Base-by-base conservation (phyloP, 2,329 filamentous ascomycete genomes). In the Aspergillus glaucus region DNA sequence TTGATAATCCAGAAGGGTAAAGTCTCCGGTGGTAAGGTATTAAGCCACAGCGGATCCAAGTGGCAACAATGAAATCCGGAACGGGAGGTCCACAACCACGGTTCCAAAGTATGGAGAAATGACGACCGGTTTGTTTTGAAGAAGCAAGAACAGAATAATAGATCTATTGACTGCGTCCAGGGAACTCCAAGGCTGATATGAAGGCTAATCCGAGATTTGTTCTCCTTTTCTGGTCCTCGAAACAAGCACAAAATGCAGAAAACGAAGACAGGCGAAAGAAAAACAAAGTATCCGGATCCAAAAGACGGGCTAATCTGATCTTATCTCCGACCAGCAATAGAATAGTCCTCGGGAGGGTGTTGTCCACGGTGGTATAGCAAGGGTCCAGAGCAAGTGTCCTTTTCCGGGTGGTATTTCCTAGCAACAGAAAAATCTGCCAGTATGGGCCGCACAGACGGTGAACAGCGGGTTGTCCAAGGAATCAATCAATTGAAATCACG, bases 11-110 rank as follows among this genome's bases (percentile, higher is more conserved):
- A 58, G 55, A 59, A 50, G 55, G 43, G 15, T 4, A 48, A 55
- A 47, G 52, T 47, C 46, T 52, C 59, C 59, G 53, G 52, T 59
- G 52, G 58, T 58, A 57, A 53, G 48, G 45, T 52, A 55, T 47
- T 51, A 53, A 49, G 52, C 10, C 46, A 50, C 50, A 61, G 59
- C 53, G 55, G 57, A 48, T 63, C 58, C 59, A 60, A 61, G 49
- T 55, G 58, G 56, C 57, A 61, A 61, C 56, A 57, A 53, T 50
- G 28, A 53, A 55, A 53, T 54, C 56, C 51, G 45, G 52, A 44
- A 40, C 8, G 19, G 30, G 21, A 26, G 37, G 22, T 50, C 41
- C 53, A 52, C 45, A 53, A 53, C 52, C 53, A 53, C 48, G 21
- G 49, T 52, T 55, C 53, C 54, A 55, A 50, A 50, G 44, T 48